These are phyloP conservation scores for Aspergillus chevalieri DNA, from an alignment of 2,329 filamentous ascomycete species.

Conservation along the genomic window DNA sequence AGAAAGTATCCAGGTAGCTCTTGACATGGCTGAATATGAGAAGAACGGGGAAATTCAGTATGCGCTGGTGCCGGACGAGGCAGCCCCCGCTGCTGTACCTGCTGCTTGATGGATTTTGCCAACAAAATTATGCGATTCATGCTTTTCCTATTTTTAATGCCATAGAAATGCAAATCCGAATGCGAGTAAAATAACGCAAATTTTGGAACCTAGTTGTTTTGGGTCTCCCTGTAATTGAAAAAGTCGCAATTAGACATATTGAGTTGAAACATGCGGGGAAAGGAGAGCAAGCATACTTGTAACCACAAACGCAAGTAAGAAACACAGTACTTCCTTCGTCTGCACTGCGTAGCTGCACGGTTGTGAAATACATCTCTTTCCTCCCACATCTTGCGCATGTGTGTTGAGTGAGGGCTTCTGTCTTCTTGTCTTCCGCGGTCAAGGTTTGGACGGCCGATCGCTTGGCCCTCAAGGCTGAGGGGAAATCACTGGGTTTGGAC, in stretches of 20 bases:
- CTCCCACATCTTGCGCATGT: conserved; percentile 75
- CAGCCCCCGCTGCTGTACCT: conserved; percentile 19
- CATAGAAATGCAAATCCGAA: conserved; percentile 19
- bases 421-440: conserved; percentile 69
- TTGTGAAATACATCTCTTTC: conserved; percentile 76
- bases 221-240: conserved; percentile 24
- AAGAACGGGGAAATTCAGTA: conserved; percentile 84
- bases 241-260: conserved; percentile 11
- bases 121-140: conserved; percentile 13
- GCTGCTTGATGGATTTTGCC: conserved; percentile 21
- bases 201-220: conserved; percentile 26
- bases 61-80: conserved; percentile 69
- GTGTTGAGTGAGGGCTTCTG: conserved; percentile 61
- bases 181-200: conserved; percentile 11
- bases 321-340: conserved; percentile 94
- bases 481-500: conserved; percentile 87
- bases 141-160: conserved; percentile 10
- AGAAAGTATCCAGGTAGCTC: conserved; percentile 87
- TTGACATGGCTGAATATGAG: conserved; percentile 98
- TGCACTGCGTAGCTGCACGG: conserved; percentile 79
- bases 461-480: conserved; percentile 80
- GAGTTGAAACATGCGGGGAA: conserved; percentile 1
- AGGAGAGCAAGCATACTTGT: conserved; percentile 58
- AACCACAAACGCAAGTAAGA: conserved; percentile 78
- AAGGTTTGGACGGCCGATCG: conserved; percentile 78